A percentile compares a stretch with the other conserved stretches of the same genome.
These are phyloP conservation scores for Cyphellophora attinorum DNA, from an alignment of 2,329 filamentous ascomycete genomes.

Conservation along the genomic window DNA sequence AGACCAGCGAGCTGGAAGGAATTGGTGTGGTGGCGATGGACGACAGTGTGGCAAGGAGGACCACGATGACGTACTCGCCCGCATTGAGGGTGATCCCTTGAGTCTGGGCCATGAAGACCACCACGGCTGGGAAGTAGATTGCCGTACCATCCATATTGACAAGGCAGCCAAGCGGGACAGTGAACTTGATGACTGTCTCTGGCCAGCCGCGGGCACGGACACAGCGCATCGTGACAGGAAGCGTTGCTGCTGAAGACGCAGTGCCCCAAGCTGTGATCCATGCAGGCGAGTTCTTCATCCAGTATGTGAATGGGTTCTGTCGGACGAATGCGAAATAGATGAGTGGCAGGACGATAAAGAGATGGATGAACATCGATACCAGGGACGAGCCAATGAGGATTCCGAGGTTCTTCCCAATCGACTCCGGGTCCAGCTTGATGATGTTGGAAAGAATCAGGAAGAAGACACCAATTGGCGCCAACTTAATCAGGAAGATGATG, in stretches of 20 bases:
- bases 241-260: slow-evolving; percentile 43
- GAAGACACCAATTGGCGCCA: slow-evolving; percentile 44
- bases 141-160: slow-evolving; percentile 44
- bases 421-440: slow-evolving; percentile 37
- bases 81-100: slow-evolving; percentile 36
- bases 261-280: slow-evolving; percentile 49
- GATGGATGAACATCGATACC: slow-evolving; percentile 37
- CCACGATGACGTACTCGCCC: slow-evolving; percentile 40
- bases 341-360: slow-evolving; percentile 37
- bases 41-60: slow-evolving; percentile 40
- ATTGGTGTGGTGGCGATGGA: slow-evolving; percentile 48
- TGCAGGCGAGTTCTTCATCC: slow-evolving; percentile 39
- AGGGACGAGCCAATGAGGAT: slow-evolving; percentile 40
- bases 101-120: slow-evolving; percentile 43
- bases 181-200: slow-evolving; percentile 35
- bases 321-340: slow-evolving; percentile 33
- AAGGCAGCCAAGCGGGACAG: slow-evolving; percentile 38
- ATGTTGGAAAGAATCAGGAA: slow-evolving; percentile 45
- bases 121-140: slow-evolving; percentile 46
- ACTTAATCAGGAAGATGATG: slow-evolving; percentile 40
- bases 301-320: slow-evolving; percentile 39
- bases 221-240: slow-evolving; percentile 39
- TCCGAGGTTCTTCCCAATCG: slow-evolving; percentile 41
- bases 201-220: slow-evolving; percentile 32
- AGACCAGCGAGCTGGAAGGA: slow-evolving; percentile 41